Percentiles rank a stretch among this genome's conserved stretches.
Conservation (phyloP, 805 yeast genomes). For the Schizosaccharomyces japonicus region DNA sequence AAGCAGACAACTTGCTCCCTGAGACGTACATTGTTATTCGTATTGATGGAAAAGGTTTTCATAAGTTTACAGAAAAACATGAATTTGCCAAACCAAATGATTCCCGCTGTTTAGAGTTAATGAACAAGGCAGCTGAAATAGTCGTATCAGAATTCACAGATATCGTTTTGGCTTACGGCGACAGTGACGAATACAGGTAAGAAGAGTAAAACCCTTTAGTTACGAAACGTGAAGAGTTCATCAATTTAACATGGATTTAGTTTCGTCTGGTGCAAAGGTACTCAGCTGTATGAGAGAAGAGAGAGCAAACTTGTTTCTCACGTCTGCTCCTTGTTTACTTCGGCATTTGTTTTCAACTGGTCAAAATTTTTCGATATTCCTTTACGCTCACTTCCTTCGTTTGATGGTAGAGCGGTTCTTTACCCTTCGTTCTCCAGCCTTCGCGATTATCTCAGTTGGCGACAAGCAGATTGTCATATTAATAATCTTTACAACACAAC, state of each 20-base stretch:
- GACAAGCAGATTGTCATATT: constrained; percentile 87
- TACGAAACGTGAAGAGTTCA: constrained; percentile 31
- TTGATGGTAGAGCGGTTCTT: constrained; percentile 73
- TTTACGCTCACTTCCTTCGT: constrained; percentile 33
- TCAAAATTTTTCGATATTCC: constrained; percentile 20
- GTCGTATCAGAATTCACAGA: constrained; percentile 48
- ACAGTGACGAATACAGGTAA: constrained; percentile 58
- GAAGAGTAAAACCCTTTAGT: constrained; percentile 29
- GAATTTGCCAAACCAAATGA: constrained; percentile 77
- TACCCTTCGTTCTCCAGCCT: constrained; percentile 44
- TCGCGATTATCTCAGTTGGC: constrained; percentile 74
- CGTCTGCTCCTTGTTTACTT: constrained; percentile 59
- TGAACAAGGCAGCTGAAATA: constrained; percentile 57
- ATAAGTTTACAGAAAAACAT: constrained; percentile 46
- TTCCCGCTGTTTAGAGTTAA: constrained; percentile 41
- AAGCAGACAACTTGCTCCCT: constrained; percentile 47
- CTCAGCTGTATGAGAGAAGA: constrained; percentile 2
- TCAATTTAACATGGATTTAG: not conserved
- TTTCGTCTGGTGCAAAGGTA: not conserved
- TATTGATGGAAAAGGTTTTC: constrained; percentile 87
- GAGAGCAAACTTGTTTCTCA: constrained; percentile 49
- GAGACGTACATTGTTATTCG: constrained; percentile 64
- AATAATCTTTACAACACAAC: constrained; percentile 82
- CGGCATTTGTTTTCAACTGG: constrained; percentile 56
- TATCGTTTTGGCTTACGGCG: constrained; percentile 67